These are phyloP conservation scores for Isatis tinctoria DNA, from an alignment of 345 rosid genomes.

Conservation along the genomic window DNA sequence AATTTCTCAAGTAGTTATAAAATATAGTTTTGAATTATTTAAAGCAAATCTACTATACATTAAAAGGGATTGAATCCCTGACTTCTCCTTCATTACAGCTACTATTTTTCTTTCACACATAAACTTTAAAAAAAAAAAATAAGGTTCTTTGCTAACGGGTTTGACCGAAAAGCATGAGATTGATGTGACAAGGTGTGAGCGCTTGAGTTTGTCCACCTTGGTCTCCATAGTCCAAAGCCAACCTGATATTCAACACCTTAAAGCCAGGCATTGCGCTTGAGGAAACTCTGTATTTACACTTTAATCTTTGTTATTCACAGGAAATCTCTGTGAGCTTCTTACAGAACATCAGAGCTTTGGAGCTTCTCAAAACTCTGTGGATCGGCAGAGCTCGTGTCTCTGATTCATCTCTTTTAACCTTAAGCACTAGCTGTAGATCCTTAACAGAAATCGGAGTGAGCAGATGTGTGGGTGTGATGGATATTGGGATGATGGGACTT, in stretches of 20 bases:
- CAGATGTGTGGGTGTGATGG: conserved; percentile 65
- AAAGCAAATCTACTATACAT: too few relatives aligned
- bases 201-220: conserved; percentile 52
- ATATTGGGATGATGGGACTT: conserved; percentile 53
- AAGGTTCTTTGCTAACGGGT: not conserved
- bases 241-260: conserved; percentile 46
- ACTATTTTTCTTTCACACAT: not conserved
- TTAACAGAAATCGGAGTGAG: conserved; percentile 70
- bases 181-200: conserved; percentile 76
- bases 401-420: conserved; percentile 38
- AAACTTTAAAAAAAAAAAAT: too few relatives aligned
- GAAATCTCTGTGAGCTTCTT: conserved; percentile 48
- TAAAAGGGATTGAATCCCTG: too few relatives aligned
- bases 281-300: not conserved
- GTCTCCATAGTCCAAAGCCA: conserved; percentile 54
- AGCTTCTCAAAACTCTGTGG: conserved; percentile 48
- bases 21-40: too few relatives aligned
- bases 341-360: conserved; percentile 42
- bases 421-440: conserved; percentile 52
- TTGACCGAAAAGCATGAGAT: conserved; percentile 40
- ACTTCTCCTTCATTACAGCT: conserved; percentile 72
- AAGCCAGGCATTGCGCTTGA: conserved; percentile 54
- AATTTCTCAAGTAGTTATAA: too few relatives aligned
- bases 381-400: conserved; percentile 66
- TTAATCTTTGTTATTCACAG: conserved; percentile 33